Base-by-base conservation (phyloP, 2,329 filamentous ascomycete genomes). In the Monilinia vaccinii-corymbosi region DNA sequence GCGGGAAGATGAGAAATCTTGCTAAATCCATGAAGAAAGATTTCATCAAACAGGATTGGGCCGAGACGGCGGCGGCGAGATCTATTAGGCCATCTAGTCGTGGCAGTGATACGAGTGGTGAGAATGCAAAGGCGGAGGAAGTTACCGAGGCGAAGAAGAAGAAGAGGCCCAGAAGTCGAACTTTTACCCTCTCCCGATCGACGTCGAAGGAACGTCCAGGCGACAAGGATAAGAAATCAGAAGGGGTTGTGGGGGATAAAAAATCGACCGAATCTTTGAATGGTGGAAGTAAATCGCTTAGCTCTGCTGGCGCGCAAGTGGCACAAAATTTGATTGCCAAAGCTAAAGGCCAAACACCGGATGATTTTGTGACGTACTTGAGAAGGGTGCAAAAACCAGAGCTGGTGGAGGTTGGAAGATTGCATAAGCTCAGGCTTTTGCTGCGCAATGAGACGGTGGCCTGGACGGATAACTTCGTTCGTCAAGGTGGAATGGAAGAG, bases 391-490 rank as follows among this genome's bases (percentile, higher is more conserved):
- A 86, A 66, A 88, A 90, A 74, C 91, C 91, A 0, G 84, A 94
- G 68, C 78, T 85, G 44, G 87, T 97, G 11, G 93, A 97, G 72
- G 89, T 97, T n/a, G 91, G 92, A 48, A 93, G 94, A 72, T 76
- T 99, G 40, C 94, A 97, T 76, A 97, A 97, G 75, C 80, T 99
- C 49, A 85, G 93, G 16, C 80, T 97, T 23, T 76, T 97, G 56
- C 79, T 99, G 57, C 85, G 94, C 21, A 97, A 97, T 70, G 94
- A 99, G 76, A 96, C 93, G 0, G 91, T 99, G 7, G 84, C 88
- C 14, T 99, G 94, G 94, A 95, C 95, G 3, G 91, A 97, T 71
- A 83, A 86, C 14, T 99, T 97, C 72, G 90, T 97, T 67, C 81
- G 85, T 45, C 86, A 92, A 64, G 91, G 90, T 18, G 94, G 94